These are phyloP conservation scores for Eucalyptus regnans DNA, from an alignment of 345 rosid species.

Conservation along the genomic window DNA sequence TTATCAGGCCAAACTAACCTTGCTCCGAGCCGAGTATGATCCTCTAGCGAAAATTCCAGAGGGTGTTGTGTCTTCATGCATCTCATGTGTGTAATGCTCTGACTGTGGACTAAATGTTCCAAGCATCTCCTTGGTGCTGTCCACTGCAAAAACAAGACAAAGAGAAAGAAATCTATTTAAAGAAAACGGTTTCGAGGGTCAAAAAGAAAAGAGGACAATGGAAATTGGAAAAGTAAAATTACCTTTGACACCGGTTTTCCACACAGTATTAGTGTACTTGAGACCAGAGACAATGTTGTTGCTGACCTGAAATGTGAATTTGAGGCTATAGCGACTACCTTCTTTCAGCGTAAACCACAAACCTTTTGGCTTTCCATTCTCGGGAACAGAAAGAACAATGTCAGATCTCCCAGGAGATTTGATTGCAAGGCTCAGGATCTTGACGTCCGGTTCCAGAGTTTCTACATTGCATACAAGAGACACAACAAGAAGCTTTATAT, in stretches of 20 bases:
- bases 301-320: slow-evolving; percentile 61
- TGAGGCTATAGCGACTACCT: slow-evolving; percentile 64
- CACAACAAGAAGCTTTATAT: background rate
- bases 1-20: slow-evolving; percentile 23
- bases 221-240: background rate
- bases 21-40: slow-evolving; percentile 71
- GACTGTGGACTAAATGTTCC: slow-evolving; percentile 94
- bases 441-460: slow-evolving; percentile 76
- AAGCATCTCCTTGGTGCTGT: slow-evolving; percentile 74
- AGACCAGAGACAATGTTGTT: slow-evolving; percentile 93
- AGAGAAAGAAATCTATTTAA: background rate
- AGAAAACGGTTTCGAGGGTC: background rate
- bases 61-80: slow-evolving; percentile 82
- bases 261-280: slow-evolving; percentile 57
- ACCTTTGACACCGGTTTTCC: slow-evolving; percentile 79
- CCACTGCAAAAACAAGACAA: slow-evolving; percentile 30
- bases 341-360: slow-evolving; percentile 86
- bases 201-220: background rate
- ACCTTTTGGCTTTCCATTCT: slow-evolving; percentile 59
- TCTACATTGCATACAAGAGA: slow-evolving; percentile 15
- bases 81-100: slow-evolving; percentile 66
- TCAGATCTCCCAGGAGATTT: slow-evolving; percentile 61
- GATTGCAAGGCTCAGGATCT: slow-evolving; percentile 53
- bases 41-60: slow-evolving; percentile 92
- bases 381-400: slow-evolving; percentile 53